A percentile compares a stretch with the other conserved stretches of the same genome.
Evolutionary conservation across 768 basidiomycete genomes (phyloP).

Genomic region (Lactarius deliciosus): DNA sequence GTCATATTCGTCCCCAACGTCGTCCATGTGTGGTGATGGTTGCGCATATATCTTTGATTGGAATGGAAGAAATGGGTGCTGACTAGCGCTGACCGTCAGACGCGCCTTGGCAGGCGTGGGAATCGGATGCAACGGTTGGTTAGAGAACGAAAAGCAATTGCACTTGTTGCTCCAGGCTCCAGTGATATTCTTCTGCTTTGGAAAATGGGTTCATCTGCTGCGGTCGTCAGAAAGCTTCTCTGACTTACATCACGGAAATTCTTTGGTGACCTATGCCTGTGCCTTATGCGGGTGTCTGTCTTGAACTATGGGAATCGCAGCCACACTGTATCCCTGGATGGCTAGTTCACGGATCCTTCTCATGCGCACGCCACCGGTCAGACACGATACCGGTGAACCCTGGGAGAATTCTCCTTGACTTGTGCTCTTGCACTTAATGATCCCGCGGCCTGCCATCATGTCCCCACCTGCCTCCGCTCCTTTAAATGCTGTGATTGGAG

Average conservation of each 20-base stretch:
- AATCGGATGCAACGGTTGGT: neutral
- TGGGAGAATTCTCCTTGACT: constrained; percentile 17
- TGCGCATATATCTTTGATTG: neutral
- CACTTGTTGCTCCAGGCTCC: no score
- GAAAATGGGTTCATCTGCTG: no score
- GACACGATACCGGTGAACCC: constrained; percentile 1
- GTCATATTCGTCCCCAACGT: constrained; percentile 25
- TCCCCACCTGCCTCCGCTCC: neutral
- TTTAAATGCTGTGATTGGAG: neutral
- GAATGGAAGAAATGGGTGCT: neutral
- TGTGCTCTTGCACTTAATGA: neutral
- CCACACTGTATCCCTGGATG: neutral
- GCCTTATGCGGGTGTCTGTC: neutral
- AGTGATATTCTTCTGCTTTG: no score
- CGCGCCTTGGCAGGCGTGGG: neutral
- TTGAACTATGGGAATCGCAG: neutral
- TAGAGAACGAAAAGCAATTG: no score
- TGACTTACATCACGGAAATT: neutral
- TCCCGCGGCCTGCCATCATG: neutral
- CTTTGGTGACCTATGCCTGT: neutral
- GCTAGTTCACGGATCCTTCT: neutral
- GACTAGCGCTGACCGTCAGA: neutral
- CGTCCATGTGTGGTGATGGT: constrained; percentile 14
- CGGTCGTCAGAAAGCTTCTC: neutral
- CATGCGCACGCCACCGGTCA: constrained; percentile 4